phyloP scores from a whole-genome alignment of 1,284 basidiomycete species.

The Naganishia cerealis region DNA sequence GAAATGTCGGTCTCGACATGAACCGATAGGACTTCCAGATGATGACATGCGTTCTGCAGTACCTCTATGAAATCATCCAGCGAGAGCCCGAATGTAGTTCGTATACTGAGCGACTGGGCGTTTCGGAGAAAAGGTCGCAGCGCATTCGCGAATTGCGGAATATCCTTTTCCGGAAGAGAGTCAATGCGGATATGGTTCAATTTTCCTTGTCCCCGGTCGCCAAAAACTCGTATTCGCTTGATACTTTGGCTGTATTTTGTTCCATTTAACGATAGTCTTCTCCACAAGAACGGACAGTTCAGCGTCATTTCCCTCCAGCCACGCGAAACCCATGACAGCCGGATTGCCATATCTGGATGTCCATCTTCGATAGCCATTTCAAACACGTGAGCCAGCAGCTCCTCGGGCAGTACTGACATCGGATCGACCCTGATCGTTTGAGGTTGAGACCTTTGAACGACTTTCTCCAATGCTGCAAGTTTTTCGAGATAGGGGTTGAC shows the following conservation, averaged over 20 bases:
- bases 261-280: not conserved
- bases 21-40: not conserved
- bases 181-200: not conserved
- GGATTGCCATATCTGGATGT: constrained; percentile 1
- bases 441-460: not conserved
- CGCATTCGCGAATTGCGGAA: too few species aligned
- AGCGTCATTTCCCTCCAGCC: constrained; percentile 16
- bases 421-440: not conserved
- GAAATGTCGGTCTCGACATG: too few species aligned
- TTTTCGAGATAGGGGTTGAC: not conserved
- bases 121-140: too few species aligned
- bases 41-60: not conserved
- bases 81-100: not conserved
- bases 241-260: not conserved
- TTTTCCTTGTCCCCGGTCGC: constrained; percentile 12
- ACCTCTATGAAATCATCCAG: not conserved
- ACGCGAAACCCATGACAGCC: constrained; percentile 14
- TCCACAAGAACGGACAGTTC: constrained; percentile 17
- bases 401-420: constrained; percentile 7
- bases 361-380: constrained; percentile 9
- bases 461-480: not conserved
- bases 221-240: constrained; percentile 11
- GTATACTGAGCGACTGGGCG: too few species aligned
- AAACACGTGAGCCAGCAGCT: not conserved
- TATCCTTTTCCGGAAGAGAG: not conserved